Base-by-base conservation (phyloP, 169 alveolate genomes). In the Plasmodium inui region DNA sequence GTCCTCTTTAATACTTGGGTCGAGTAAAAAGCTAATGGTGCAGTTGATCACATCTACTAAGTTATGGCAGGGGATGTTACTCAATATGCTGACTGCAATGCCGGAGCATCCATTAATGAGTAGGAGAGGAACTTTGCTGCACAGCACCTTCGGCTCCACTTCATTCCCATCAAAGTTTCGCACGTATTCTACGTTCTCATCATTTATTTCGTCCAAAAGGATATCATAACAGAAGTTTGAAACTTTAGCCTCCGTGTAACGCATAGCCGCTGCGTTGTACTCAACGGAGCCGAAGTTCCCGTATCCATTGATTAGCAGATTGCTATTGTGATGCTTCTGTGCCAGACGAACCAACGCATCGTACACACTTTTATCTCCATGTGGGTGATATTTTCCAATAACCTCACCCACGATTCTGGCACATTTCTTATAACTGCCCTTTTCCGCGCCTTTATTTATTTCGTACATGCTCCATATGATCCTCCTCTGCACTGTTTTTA, bases 381-480 rank as follows among this genome's bases (percentile, higher is more conserved):
- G 98, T 12, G 98, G 98, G 84, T 97, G 98, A 79, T 95, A 97
- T 72, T 96, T 96, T 3, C 98, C 98, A n/a, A 97, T 95, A 4
- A 97, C 98, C 74, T 97, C 98, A 2, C 98, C 98, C 28, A 97
- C 98, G 0, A 97, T 98, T 26, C 97, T 92, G 14, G 98, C 98
- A 71, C 98, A 96, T 74, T 97, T 97, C 34, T 98, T 89, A 85
- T 93, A 97, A 78, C 88, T 50, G 8, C 79, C 32, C 53, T 67
- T 84, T 9, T 79, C 80, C 5, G 37, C 34, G 19, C 95, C 92
- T 57, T 84, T 84, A 79, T 83, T 92, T 92, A 92, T 92, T 92
- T 95, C 98, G 79, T 96, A 95, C 98, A 97, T 97, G 30, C 98
- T 98, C 97, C 97, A 97, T 19, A 97, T 80, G 12, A 97, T 97